Conservation (phyloP, 2,329 filamentous ascomycete genomes). For the Beauveria sp. region DNA sequence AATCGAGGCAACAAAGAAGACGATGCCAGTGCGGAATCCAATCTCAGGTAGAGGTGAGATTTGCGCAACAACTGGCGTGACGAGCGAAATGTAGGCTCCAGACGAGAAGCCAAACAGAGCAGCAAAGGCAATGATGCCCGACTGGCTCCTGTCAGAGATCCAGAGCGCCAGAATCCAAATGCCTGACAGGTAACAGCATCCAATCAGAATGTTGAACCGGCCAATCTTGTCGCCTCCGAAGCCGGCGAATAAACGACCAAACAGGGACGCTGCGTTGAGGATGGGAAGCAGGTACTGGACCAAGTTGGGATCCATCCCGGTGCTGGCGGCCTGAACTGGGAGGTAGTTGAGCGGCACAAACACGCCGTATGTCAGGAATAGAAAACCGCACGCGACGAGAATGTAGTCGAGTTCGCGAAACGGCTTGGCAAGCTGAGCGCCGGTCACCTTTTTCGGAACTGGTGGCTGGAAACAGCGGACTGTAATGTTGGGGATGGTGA, state of each 20-base stretch:
- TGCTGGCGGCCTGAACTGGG: conserved; percentile 15
- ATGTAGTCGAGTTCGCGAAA: conserved; percentile 22
- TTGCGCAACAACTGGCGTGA: conserved; percentile 31
- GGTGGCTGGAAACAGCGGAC: conserved; percentile 17
- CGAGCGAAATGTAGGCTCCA: conserved; percentile 25
- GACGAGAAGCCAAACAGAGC: conserved; percentile 29
- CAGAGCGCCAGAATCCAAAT: conserved; percentile 29
- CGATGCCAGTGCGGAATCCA: conserved; percentile 32
- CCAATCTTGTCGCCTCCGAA: conserved; percentile 20
- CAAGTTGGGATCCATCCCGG: conserved; percentile 15
- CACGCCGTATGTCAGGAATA: conserved; percentile 26
- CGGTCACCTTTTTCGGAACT: conserved; percentile 18
- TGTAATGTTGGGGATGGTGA: conserved; percentile 25
- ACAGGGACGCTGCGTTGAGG: conserved; percentile 19
- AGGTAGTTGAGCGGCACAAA: conserved; percentile 25
- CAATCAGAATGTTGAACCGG: conserved; percentile 27
- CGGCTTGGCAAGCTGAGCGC: conserved; percentile 22
- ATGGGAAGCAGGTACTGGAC: conserved; percentile 19
- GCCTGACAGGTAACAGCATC: conserved; percentile 33
- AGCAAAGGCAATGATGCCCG: conserved; percentile 22
- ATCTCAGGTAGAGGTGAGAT: conserved; percentile 48
- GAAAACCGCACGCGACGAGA: conserved; percentile 20
- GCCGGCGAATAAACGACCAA: conserved; percentile 19
- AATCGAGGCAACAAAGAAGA: conserved; percentile 47
- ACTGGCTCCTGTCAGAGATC: conserved; percentile 23